Base-by-base conservation (phyloP, 1,284 basidiomycete genomes). In the Gymnopus androsaceus region DNA sequence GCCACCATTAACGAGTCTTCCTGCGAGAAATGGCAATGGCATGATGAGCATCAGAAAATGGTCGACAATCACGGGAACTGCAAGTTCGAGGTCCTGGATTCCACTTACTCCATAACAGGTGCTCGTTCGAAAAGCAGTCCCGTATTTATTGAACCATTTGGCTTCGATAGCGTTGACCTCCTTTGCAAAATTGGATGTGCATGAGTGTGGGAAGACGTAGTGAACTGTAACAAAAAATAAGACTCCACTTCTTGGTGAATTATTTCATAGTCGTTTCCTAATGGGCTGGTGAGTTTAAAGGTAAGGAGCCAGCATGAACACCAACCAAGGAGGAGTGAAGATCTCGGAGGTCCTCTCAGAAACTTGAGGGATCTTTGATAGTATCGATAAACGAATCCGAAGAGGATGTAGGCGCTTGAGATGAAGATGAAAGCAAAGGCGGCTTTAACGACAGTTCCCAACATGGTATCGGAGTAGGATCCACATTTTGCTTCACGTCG, bases 161-260 rank as follows among this genome's bases (percentile, higher is more conserved):
- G 64, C 65, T 7, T 70, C 68, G 2, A 67, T 54, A 25, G 70
- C 66, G 2, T 72, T 71, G 1, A 71, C 69, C 51, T 72, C 64
- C 30, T 45, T 37, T 34, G 25, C 14, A n/a, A 15, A 6, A 25
- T 8, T 1, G 9, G 5, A 4, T 42, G 41, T 25, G 41, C 12
- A 37, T 27, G 11, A 50, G 15, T 11, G 25, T n/a, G n/a, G 27
- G 8, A 36, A n/a, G 9, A 36, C 28, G 12, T n/a, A 7, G 9
- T 21, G 1, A 12, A n/a, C n/a, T n/a, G n/a, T n/a, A 3, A 25
- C 7, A 6, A 8, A 28, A 38, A 14, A 28, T 28, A 36, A 4
- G 8, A 33, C 8, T 9, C 21, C n/a, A 38, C 48, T 12, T 65
- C 45, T 53, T 72, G 65, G 14, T 62, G 47, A 14, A 51, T 55